Conservation (phyloP, 768 basidiomycete genomes). For the Lactarius hengduanensis region DNA sequence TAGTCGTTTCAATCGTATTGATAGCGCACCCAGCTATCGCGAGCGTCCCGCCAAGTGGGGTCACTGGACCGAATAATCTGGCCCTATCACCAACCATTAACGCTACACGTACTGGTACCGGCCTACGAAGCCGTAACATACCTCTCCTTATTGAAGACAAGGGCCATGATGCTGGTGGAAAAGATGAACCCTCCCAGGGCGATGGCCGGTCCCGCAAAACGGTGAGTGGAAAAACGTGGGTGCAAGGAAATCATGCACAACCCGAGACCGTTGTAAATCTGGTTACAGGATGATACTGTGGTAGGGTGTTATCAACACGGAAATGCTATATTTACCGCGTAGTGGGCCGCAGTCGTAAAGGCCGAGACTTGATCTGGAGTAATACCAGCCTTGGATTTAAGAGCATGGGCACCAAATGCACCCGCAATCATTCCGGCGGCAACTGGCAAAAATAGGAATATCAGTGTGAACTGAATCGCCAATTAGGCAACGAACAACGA, state of each 20-base stretch:
- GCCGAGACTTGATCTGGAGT: slow-evolving; percentile 53
- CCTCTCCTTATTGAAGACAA: slow-evolving; percentile 52
- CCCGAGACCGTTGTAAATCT: slow-evolving; percentile 71
- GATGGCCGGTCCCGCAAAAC: slow-evolving; percentile 69
- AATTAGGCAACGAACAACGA: neutral
- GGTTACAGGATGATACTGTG: neutral
- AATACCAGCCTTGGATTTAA: slow-evolving; percentile 47
- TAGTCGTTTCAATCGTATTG: neutral
- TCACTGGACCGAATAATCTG: slow-evolving; percentile 59
- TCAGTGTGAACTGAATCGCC: neutral
- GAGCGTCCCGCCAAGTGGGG: slow-evolving; percentile 60
- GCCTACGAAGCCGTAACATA: slow-evolving; percentile 25
- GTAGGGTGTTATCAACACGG: neutral
- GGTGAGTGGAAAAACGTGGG: slow-evolving; percentile 54
- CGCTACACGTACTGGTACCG: neutral
- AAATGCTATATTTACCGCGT: slow-evolving; percentile 46
- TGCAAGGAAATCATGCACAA: slow-evolving; percentile 63
- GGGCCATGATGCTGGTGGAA: slow-evolving; percentile 58
- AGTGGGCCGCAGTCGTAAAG: slow-evolving; percentile 63
- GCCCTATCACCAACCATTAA: slow-evolving; percentile 36
- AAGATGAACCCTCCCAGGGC: slow-evolving; percentile 55
- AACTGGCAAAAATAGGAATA: slow-evolving; percentile 32
- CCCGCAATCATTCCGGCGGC: slow-evolving; percentile 55
- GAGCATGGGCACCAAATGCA: slow-evolving; percentile 68
- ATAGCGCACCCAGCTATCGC: slow-evolving; percentile 66